Conservation (phyloP, 768 basidiomycete species). For the Harrya chromipes region DNA sequence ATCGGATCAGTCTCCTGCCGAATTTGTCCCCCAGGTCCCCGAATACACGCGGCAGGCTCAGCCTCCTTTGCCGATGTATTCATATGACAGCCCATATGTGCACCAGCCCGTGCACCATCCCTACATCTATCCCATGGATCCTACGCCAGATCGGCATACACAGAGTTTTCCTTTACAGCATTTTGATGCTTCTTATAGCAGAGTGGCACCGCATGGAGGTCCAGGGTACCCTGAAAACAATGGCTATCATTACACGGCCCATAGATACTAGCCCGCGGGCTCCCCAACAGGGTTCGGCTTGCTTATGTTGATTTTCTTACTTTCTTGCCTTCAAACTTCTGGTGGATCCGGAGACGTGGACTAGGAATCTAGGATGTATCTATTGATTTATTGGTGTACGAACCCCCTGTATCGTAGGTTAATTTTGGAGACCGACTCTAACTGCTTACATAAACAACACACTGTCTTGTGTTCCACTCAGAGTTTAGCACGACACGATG, state of each 20-base stretch:
- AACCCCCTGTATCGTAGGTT: background rate
- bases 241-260: slow-evolving; percentile 10
- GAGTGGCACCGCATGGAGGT: slow-evolving; percentile 11
- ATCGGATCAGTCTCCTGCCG: slow-evolving; percentile 25
- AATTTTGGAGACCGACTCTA: too few relatives aligned
- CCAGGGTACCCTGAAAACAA: slow-evolving; percentile 12
- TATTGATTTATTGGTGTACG: slow-evolving; percentile 3
- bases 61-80: background rate
- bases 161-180: slow-evolving; percentile 12
- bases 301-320: background rate
- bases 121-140: slow-evolving; percentile 11
- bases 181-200: slow-evolving; percentile 5
- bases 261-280: slow-evolving; percentile 7
- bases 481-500: too few relatives aligned
- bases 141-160: slow-evolving; percentile 10
- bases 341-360: slow-evolving; percentile 14
- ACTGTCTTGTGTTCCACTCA: too few relatives aligned
- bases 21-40: slow-evolving; percentile 3
- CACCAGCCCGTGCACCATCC: slow-evolving; percentile 1
- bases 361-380: slow-evolving; percentile 1
- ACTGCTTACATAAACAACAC: too few relatives aligned
- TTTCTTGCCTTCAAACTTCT: slow-evolving; percentile 9
- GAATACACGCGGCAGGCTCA: slow-evolving; percentile 4
- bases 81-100: slow-evolving; percentile 5
- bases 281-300: slow-evolving; percentile 1